Evolutionary conservation across 2,329 filamentous ascomycete genomes (phyloP), one percentile per base, ranked within the genome.

Genomic region (Magnaporthiopsis rhizophila): DNA sequence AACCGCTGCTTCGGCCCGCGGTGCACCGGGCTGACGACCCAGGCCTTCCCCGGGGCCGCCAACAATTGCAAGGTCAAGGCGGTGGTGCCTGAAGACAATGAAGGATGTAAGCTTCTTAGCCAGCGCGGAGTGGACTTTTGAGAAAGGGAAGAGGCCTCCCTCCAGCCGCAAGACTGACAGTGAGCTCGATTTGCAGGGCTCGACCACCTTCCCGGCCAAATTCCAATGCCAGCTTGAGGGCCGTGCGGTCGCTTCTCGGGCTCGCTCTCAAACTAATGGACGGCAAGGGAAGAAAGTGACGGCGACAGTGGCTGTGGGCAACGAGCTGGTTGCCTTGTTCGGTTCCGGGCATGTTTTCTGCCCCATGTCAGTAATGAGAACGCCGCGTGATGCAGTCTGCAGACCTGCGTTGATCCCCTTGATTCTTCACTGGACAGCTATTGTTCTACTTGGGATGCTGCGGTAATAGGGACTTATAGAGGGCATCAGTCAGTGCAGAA

Each of bases 21-120:
- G 62, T 76, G 74, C 62, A 68, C 69, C 26, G 69, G 68, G 36
- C 69, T 76, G 50, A 71, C 70, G 62, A 71, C 70, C 8, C 74
- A 76, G 67, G 65, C 70, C 34, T 71, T 72, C 28, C 69, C 68
- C 12, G 45, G 45, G 5, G 69, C 71, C 34, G 72, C 72, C 64
- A 76, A 75, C 64, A 69, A 71, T 68, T 76, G 75, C 67, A 72
- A 69, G 59, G 66, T 75, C 26, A 66, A 70, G 18, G 67, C 67
- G 34, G 70, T 68, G 8, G 73, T 71, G 11, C 56, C 69, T 26
- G 74, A 76, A 63, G 68, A 74, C 36, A 71, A 72, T 26, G 71
- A 77, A 53, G 69, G 70, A 45, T 75, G 75, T 53, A n/a, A 53
- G 45, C n/a, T 53, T 21, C 28, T 30, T 30, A 30, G 28, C 28